These are phyloP conservation scores for Drechslera avenae DNA, from an alignment of 2,329 filamentous ascomycete genomes.

Conservation along the genomic window DNA sequence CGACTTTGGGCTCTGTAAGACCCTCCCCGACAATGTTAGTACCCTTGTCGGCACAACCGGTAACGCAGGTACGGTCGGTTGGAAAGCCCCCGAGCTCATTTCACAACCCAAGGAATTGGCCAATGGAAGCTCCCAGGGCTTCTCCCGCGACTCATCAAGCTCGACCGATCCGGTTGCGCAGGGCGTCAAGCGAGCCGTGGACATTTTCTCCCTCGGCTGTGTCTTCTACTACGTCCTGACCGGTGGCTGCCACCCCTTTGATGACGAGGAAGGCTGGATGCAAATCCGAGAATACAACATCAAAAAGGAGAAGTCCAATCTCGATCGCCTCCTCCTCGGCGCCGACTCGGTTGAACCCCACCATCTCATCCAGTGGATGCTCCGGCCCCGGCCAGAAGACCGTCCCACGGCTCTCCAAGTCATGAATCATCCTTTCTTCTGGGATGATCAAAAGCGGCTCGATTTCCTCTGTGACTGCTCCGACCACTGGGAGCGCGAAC, in stretches of 20 bases:
- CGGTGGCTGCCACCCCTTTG: slow-evolving; percentile 88
- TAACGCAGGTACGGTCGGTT: slow-evolving; percentile 91
- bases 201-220: slow-evolving; percentile 94
- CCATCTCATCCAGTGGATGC: slow-evolving; percentile 84
- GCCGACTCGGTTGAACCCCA: slow-evolving; percentile 86
- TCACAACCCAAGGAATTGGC: slow-evolving; percentile 58
- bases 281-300: slow-evolving; percentile 87
- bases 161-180: slow-evolving; percentile 58
- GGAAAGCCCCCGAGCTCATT: slow-evolving; percentile 93
- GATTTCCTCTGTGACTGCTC: slow-evolving; percentile 95
- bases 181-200: slow-evolving; percentile 91
- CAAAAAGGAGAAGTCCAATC: slow-evolving; percentile 80
- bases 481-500: slow-evolving; percentile 94
- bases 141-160: slow-evolving; percentile 50
- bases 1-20: slow-evolving; percentile 97
- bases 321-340: slow-evolving; percentile 76
- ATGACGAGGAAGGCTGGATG: slow-evolving; percentile 92
- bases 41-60: slow-evolving; percentile 94
- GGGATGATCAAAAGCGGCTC: slow-evolving; percentile 85
- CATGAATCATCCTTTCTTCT: slow-evolving; percentile 96
- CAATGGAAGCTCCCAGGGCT: slow-evolving; percentile 50
- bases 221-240: slow-evolving; percentile 99
- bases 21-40: slow-evolving; percentile 90
- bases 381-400: slow-evolving; percentile 66
- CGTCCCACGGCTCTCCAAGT: slow-evolving; percentile 78